A percentile compares a stretch with the other conserved stretches of the same genome.
Evolutionary conservation across 2,329 filamentous ascomycete species (phyloP).

Genomic region (Cercospora nicotianae): DNA sequence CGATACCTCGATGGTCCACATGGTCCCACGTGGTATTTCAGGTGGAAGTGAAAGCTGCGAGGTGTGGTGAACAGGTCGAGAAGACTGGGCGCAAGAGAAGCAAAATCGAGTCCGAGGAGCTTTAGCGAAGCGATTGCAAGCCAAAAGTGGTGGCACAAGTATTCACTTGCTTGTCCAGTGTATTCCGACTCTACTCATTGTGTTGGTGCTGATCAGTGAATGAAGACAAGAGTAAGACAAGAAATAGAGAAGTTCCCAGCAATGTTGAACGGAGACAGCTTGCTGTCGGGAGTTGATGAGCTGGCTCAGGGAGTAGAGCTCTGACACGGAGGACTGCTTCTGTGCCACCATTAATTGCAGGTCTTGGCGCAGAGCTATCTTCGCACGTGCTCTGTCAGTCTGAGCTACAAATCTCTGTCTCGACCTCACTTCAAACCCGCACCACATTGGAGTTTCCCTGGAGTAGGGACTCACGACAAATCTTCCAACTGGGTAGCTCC

Average conservation of each 20-base stretch:
- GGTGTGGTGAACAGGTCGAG: constrained; percentile 13
- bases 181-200: background rate
- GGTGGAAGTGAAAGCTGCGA: constrained; percentile 9
- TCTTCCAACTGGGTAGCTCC: background rate
- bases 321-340: background rate
- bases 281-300: background rate
- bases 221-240: background rate
- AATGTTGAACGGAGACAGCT: background rate
- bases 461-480: background rate
- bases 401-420: constrained; percentile 1
- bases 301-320: background rate
- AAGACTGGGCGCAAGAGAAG: constrained; percentile 5
- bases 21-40: constrained; percentile 20
- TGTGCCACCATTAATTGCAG: constrained; percentile 8
- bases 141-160: background rate
- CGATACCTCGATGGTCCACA: constrained; percentile 34
- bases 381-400: background rate
- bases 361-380: background rate
- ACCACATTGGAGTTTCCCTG: background rate
- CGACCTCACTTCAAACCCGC: background rate
- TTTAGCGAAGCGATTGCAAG: constrained; percentile 3
- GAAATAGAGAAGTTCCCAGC: background rate
- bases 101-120: constrained; percentile 10
- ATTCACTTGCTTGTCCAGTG: background rate
- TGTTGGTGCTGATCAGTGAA: background rate